Evolutionary conservation across 2,329 filamentous ascomycete genomes (phyloP).

Genomic region (Beauveria asiatica): DNA sequence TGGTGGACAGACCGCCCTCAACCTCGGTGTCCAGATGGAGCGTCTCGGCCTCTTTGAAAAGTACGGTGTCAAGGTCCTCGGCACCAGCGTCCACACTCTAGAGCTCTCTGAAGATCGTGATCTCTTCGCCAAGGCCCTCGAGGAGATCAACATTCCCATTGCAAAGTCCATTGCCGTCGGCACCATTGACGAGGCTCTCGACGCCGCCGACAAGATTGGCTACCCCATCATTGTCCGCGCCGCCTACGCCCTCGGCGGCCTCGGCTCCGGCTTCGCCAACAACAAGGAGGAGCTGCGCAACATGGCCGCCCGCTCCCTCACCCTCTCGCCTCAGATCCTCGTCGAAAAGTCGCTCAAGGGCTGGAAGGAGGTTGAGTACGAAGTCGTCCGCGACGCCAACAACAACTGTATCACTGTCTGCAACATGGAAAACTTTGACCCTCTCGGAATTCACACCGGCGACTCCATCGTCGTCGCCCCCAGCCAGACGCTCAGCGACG

Average conservation of each 20-base stretch:
- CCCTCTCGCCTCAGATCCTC: slow-evolving; percentile 88
- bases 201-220: slow-evolving; percentile 76
- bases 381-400: slow-evolving; percentile 90
- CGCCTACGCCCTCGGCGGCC: slow-evolving; percentile 89
- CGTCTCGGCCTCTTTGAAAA: slow-evolving; percentile 91
- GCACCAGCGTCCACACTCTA: slow-evolving; percentile 87
- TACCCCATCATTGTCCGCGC: slow-evolving; percentile 98
- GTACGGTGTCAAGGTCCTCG: slow-evolving; percentile 90
- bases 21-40: slow-evolving; percentile 95
- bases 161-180: slow-evolving; percentile 90
- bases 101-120: slow-evolving; percentile 95
- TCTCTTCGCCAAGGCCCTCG: slow-evolving; percentile 87
- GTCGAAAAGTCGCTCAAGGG: slow-evolving; percentile 98
- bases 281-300: slow-evolving; percentile 91
- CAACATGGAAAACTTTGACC: slow-evolving; percentile 80
- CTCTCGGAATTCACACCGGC: slow-evolving; percentile 93
- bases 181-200: slow-evolving; percentile 84
- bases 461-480: slow-evolving; percentile 98
- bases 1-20: slow-evolving; percentile 93
- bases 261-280: slow-evolving; percentile 92
- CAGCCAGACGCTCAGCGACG: slow-evolving; percentile 92
- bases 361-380: slow-evolving; percentile 99
- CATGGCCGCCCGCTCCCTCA: slow-evolving; percentile 85
- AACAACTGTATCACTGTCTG: slow-evolving; percentile 99
- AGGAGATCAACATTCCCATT: slow-evolving; percentile 96